Conservation (phyloP, 176 grass and related monocot species). For the Oryza longistaminata region DNA sequence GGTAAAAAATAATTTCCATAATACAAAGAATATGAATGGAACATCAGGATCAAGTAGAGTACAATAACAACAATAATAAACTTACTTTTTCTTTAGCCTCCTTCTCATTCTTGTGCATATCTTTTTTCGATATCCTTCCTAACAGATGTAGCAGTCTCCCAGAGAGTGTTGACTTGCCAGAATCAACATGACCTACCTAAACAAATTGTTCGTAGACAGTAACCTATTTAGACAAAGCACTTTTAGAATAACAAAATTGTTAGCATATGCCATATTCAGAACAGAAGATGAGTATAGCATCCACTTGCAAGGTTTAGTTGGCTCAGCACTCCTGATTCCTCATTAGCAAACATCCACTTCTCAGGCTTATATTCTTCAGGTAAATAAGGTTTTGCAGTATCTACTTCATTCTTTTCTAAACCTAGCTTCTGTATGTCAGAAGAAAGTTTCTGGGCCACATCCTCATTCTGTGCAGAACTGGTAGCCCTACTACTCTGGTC, state of each 20-base stretch:
- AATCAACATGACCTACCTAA: slow-evolving; percentile 99
- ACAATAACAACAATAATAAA: background rate
- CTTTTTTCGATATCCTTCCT: slow-evolving; percentile 90
- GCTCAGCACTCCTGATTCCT: slow-evolving; percentile 50
- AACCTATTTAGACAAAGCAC: slow-evolving; percentile 28
- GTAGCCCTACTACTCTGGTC: slow-evolving; percentile 26
- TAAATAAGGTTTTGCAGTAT: slow-evolving; percentile 51
- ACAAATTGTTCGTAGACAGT: slow-evolving; percentile 41
- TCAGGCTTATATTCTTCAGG: slow-evolving; percentile 76
- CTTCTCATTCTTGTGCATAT: slow-evolving; percentile 98
- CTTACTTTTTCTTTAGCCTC: slow-evolving; percentile 89
- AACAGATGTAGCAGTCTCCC: slow-evolving; percentile 90
- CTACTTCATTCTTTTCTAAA: slow-evolving; percentile 53
- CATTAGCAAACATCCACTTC: slow-evolving; percentile 71
- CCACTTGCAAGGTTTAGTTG: slow-evolving; percentile 98
- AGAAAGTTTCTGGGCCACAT: slow-evolving; percentile 38
- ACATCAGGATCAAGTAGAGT: background rate
- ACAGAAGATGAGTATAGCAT: slow-evolving; percentile 53
- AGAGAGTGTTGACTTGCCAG: slow-evolving; percentile 95
- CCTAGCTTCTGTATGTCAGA: slow-evolving; percentile 49
- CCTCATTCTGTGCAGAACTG: slow-evolving; percentile 39
- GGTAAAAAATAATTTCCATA: slow-evolving; percentile 23
- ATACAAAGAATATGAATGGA: slow-evolving; percentile 23
- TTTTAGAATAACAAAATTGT: slow-evolving; percentile 35
- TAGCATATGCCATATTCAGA: slow-evolving; percentile 1